Percentiles rank a stretch among this genome's conserved stretches.
Conservation (phyloP, 2,329 filamentous ascomycete species). For the Fusarium sp. region DNA sequence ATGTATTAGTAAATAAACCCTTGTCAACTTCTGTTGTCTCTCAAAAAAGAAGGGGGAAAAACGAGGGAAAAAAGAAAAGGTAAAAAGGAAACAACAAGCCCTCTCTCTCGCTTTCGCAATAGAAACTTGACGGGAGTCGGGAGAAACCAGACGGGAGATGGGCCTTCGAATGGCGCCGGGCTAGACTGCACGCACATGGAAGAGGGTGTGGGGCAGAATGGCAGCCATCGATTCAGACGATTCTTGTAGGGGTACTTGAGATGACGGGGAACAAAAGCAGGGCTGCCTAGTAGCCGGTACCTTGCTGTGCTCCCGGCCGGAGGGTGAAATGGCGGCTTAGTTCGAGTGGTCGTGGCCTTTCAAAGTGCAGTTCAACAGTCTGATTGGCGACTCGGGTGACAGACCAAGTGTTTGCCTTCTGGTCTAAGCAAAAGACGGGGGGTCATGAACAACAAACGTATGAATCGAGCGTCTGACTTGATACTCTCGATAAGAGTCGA, state of each 20-base stretch:
- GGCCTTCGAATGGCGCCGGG: conserved; percentile 13
- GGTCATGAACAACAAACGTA: conserved; percentile 17
- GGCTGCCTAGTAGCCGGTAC: conserved; percentile 14
- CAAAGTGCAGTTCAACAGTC: not conserved
- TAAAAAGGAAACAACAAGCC: conserved; percentile 7
- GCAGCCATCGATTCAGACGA: conserved; percentile 18
- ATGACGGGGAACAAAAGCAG: rapidly evolving
- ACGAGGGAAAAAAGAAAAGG: not conserved
- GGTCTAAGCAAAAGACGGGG: conserved; percentile 15
- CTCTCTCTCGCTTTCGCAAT: conserved; percentile 9
- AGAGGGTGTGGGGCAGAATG: conserved; percentile 32
- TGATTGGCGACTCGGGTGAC: conserved; percentile 27
- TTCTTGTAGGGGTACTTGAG: conserved; percentile 4
- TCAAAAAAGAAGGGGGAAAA: conserved; percentile 19
- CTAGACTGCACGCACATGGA: conserved; percentile 24
- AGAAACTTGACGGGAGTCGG: not conserved
- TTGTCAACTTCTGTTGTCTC: conserved; percentile 20
- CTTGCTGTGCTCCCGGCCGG: conserved; percentile 17
- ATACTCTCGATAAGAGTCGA: not conserved
- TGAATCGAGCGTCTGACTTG: not conserved
- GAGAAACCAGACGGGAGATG: conserved; percentile 22
- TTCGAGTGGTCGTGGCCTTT: conserved; percentile 1
- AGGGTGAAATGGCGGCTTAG: conserved; percentile 20
- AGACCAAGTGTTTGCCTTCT: conserved; percentile 30
- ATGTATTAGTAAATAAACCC: conserved; percentile 10